Percentiles rank a stretch among this genome's conserved stretches.
These are phyloP conservation scores for Raffaelea deltoideospora DNA, from an alignment of 2,329 filamentous ascomycete species.

Conservation along the genomic window DNA sequence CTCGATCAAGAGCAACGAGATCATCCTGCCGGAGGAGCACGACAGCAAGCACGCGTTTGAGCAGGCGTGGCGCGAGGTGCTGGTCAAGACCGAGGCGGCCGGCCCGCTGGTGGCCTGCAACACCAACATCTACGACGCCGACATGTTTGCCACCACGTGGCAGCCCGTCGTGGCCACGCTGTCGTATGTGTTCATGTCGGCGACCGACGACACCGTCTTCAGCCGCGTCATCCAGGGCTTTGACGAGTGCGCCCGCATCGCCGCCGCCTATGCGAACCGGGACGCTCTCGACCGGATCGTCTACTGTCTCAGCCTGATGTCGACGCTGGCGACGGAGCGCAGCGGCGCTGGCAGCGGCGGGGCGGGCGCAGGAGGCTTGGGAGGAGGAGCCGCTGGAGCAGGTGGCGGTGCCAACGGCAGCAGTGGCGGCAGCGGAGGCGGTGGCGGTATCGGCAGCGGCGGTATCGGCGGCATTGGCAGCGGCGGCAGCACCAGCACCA, in stretches of 20 bases:
- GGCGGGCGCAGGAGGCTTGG: constrained; percentile 19
- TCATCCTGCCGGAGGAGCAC: constrained; percentile 92
- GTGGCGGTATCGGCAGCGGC: no score
- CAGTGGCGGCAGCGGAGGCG: no score
- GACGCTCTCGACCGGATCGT: constrained; percentile 90
- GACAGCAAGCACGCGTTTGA: constrained; percentile 95
- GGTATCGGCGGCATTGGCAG: no score
- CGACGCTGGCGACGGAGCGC: constrained; percentile 52
- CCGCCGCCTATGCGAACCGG: constrained; percentile 64
- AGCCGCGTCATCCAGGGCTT: constrained; percentile 87
- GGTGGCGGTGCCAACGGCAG: no score
- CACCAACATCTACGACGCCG: constrained; percentile 89
- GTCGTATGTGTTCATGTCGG: constrained; percentile 98
- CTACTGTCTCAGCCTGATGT: constrained; percentile 79
- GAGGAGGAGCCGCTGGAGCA: constrained; percentile 25
- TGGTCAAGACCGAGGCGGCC: constrained; percentile 68
- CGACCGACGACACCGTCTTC: constrained; percentile 90
- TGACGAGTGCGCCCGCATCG: constrained; percentile 88
- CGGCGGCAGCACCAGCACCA: constrained; percentile 64
- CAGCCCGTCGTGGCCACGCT: constrained; percentile 85
- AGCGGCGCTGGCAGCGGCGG: no score
- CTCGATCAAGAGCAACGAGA: constrained; percentile 83
- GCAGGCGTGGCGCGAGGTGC: constrained; percentile 89
- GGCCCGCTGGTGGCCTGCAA: constrained; percentile 64
- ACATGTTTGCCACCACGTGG: constrained; percentile 97